Conservation (phyloP, 768 basidiomycete species). For the Termitomyces sp. region DNA sequence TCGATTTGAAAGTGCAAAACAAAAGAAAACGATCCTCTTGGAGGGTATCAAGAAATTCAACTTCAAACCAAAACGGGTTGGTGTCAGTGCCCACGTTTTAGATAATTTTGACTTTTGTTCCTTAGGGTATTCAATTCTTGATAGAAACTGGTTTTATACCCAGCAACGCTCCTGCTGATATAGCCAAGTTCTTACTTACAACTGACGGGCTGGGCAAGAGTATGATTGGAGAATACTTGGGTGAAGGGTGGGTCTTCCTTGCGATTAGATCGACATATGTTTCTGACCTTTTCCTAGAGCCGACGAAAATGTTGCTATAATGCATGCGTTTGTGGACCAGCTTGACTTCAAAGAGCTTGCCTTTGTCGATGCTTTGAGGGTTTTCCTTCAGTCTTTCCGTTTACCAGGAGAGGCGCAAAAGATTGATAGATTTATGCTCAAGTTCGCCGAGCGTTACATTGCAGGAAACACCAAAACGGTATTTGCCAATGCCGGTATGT, state of each 20-base stretch:
- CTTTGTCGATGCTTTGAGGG: conserved; percentile 88
- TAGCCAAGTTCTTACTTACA: conserved; percentile 81
- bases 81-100: conserved; percentile 21
- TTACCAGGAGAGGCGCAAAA: conserved; percentile 97
- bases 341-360: conserved; percentile 80
- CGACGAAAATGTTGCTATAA: conserved; percentile 83
- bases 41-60: conserved; percentile 99
- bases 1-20: conserved; percentile 92
- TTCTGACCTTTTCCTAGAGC: conserved; percentile 51
- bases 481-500: conserved; percentile 92
- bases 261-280: not conserved
- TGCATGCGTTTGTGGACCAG: conserved; percentile 96
- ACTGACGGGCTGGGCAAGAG: conserved; percentile 94
- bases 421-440: conserved; percentile 98
- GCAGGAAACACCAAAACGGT: conserved; percentile 79
- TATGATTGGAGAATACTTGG: conserved; percentile 97
- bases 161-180: conserved; percentile 65
- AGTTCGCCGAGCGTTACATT: conserved; percentile 97
- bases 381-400: conserved; percentile 93
- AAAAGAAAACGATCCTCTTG: conserved; percentile 90
- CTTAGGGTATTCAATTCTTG: conserved; percentile 85
- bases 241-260: conserved; percentile 75
- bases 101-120: conserved; percentile 1
- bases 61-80: conserved; percentile 94
- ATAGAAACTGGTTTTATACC: conserved; percentile 86